Evolutionary conservation across 257 asterid species (phyloP), one percentile per base, ranked within the genome.

Genomic region (Handroanthus guayacan): DNA sequence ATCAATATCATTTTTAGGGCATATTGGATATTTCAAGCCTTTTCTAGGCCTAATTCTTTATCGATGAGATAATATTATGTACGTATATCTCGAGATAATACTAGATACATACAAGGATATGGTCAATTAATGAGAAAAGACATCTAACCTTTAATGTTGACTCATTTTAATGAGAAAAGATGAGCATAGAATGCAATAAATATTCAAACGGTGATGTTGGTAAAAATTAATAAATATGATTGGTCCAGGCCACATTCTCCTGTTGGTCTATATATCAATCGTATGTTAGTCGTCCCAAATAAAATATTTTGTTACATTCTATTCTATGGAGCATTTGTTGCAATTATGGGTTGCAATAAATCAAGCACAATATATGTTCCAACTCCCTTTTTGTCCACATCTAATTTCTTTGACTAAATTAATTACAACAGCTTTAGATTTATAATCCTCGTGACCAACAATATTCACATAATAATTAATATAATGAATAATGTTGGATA

Each of bases 161-260:
- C 62, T 60, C 20, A 38, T 47, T 37, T 67, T 60, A 67, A 68
- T 79, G 61, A 74, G 71, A 57, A 44, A 34, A 51, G 68, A 79
- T 45, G 6, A 55, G n/a, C 3, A 39, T 75, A 41, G 48, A 11
- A 16, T 62, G 65, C 36, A 66, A 52, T 75, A 64, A 81, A 66
- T 25, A 25, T 25, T 81, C 75, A 39, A 58, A 58, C 78, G 84
- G 81, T 76, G 79, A 47, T 65, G 62, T 71, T 76, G 84, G 51
- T 65, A 54, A 54, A 47, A 60, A 57, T 81, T 76, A 81, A 81
- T 81, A 64, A 25, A 77, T 80, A 62, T 25, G 84, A 60, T 65
- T n/a, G 36, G 47, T 68, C 36, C 47, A 67, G n/a, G 71, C 47
- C 80, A 58, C 75, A 76, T 76, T 68, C 68, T 43, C 52, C 50